Base-by-base conservation (phyloP, 192 early-diverging fungal genomes). In the Rhizophagus sp. region DNA sequence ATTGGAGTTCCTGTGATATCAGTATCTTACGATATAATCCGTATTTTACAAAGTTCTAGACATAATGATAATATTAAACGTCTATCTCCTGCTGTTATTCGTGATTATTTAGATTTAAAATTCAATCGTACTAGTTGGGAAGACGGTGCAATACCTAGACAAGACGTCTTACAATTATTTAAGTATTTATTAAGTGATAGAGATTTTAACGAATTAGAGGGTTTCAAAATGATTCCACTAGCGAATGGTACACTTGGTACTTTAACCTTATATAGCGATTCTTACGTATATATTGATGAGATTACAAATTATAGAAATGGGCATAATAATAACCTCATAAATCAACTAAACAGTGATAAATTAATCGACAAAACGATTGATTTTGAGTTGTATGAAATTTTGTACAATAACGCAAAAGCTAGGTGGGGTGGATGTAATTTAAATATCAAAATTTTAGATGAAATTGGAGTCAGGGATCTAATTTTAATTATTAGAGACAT, bases 361-460 rank as follows among this genome's bases (percentile, higher is more conserved):
- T 24, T 24, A 24, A 63, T 63, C 25, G 39, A 41, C 81, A 0
- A 50, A 22, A 7, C 81, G 84, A 82, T 68, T 66, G 6, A 77
- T 85, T 39, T 52, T 73, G 12, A 80, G 64, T 34, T 15, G 73
- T 34, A 41, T 41, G 7, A 41, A 41, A 7, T 41, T 63, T 63
- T 24, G 24, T 41, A 41, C 39, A 41, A 41, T 41, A 41, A 9
- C 6, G 39, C 39, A 41, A 41, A 41, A 41, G 39, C 39, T 41
- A 41, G 39, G 8, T 41, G 39, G 39, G 8, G 39, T 41, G 39
- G 39, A 41, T 41, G 39, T 8, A 41, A 41, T 41, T 5, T 41
- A 8, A 41, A 41, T 8, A 41, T 41, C 44, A 47, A 12, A 47
- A 47, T 47, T 47, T 47, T 47, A 10, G 34, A 70, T 22, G 39